These are phyloP conservation scores for Ophiocordyceps australis DNA, from an alignment of 2,329 filamentous ascomycete genomes.

Conservation along the genomic window DNA sequence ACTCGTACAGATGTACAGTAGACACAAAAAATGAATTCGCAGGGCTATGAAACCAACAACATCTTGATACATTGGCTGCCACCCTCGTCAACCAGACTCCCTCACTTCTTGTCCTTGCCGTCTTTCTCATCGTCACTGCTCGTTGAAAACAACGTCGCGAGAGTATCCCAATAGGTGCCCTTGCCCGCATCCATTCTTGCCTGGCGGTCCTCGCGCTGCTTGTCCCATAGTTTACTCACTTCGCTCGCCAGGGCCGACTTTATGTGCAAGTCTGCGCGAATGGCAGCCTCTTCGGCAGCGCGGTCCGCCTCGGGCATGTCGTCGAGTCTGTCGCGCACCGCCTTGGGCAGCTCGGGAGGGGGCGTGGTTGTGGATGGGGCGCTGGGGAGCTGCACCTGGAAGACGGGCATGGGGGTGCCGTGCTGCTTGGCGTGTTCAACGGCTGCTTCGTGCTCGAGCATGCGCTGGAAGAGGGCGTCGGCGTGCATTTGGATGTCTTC, in stretches of 20 bases:
- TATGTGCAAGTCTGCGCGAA: conserved; percentile 42
- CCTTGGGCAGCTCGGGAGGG: conserved; percentile 27
- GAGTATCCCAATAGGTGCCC: too few relatives aligned
- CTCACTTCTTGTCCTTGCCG: too few relatives aligned
- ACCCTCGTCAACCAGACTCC: too few relatives aligned
- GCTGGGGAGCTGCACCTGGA: conserved; percentile 34
- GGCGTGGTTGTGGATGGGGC: conserved; percentile 8
- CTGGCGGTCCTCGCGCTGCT: conserved; percentile 37
- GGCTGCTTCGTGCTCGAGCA: conserved; percentile 63
- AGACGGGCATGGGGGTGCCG: conserved; percentile 37
- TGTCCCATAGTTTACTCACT: conserved; percentile 34
- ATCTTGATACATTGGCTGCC: too few relatives aligned
- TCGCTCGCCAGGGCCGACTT: conserved; percentile 39
- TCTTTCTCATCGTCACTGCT: too few relatives aligned
- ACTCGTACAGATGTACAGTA: too few relatives aligned
- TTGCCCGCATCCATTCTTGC: too few relatives aligned
- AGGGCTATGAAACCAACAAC: too few relatives aligned
- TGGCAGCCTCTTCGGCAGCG: conserved; percentile 42
- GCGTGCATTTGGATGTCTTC: conserved; percentile 93
- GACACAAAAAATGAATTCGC: too few relatives aligned
- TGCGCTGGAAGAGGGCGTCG: conserved; percentile 73
- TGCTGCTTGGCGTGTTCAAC: conserved; percentile 52
- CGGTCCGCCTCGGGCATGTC: conserved; percentile 40
- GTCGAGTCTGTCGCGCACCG: conserved; percentile 35
- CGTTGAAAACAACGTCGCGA: too few relatives aligned